A percentile compares a stretch with the other conserved stretches of the same genome.
These are phyloP conservation scores for Fistulifera pelliculosa DNA, from an alignment of 108 stramenopile genomes.

Conservation along the genomic window DNA sequence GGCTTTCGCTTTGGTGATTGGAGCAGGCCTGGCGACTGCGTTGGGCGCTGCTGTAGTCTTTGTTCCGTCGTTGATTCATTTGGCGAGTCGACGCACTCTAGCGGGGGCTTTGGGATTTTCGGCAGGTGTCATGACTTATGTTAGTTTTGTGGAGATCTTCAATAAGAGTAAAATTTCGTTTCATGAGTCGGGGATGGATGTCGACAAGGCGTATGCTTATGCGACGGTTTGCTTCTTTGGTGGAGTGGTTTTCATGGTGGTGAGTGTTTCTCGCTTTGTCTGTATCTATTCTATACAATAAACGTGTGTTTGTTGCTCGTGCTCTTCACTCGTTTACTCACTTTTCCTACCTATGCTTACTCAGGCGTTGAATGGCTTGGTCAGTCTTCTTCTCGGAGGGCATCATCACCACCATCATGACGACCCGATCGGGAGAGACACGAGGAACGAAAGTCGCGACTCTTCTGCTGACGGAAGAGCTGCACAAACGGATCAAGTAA, in stretches of 20 bases:
- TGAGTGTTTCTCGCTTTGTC: conserved; percentile 12
- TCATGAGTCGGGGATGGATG: conserved; percentile 20
- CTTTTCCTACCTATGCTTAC: not conserved
- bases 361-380: conserved; percentile 3
- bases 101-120: conserved; percentile 68
- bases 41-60: conserved; percentile 75
- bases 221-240: conserved; percentile 51
- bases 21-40: conserved; percentile 35
- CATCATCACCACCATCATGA: conserved; percentile 24
- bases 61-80: conserved; percentile 47
- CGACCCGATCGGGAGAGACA: conserved; percentile 1
- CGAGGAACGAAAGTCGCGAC: not conserved
- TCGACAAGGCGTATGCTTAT: conserved; percentile 34
- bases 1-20: conserved; percentile 40
- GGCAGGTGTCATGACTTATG: conserved; percentile 90
- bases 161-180: conserved; percentile 41
- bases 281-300: no score
- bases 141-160: conserved; percentile 82
- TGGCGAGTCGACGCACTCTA: conserved; percentile 45
- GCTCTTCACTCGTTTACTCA: not conserved
- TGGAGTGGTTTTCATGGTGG: conserved; percentile 50
- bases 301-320: no score
- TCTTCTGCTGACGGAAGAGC: not conserved
- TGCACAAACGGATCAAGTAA: not conserved
- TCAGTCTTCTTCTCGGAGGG: conserved; percentile 10